phyloP scores from a whole-genome alignment of 768 basidiomycete genomes.

The Calocybe cyanea region DNA sequence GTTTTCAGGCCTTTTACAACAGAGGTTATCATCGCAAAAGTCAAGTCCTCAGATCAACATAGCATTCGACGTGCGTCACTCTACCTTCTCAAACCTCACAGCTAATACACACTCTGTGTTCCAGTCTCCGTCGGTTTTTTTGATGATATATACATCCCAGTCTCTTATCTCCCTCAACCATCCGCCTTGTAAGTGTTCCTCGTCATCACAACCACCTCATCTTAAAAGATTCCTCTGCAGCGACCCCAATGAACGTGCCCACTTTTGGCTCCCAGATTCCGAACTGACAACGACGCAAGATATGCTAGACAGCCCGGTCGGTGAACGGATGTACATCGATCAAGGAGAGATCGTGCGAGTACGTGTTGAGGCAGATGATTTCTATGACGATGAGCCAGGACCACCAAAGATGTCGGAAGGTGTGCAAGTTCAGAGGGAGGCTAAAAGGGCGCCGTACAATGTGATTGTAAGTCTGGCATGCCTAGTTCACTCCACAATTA shows the following conservation, averaged over 20 bases:
- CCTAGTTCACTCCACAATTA: not conserved
- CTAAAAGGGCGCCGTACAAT: slow-evolving; percentile 60
- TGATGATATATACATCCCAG: slow-evolving; percentile 87
- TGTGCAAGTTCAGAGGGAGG: slow-evolving; percentile 49
- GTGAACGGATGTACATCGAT: slow-evolving; percentile 79
- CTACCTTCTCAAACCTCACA: not conserved
- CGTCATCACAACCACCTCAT: not conserved
- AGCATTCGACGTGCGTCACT: slow-evolving; percentile 71
- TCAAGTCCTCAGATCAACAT: slow-evolving; percentile 81
- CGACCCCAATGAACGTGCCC: slow-evolving; percentile 77
- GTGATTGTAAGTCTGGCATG: slow-evolving; percentile 49
- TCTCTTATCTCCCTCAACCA: slow-evolving; percentile 75
- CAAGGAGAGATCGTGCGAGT: slow-evolving; percentile 71
- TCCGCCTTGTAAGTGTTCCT: slow-evolving; percentile 61
- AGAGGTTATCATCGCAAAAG: slow-evolving; percentile 87
- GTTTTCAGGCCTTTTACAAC: slow-evolving; percentile 89
- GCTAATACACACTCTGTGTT: slow-evolving; percentile 2
- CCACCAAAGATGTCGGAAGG: slow-evolving; percentile 75
- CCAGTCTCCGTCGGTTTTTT: slow-evolving; percentile 89
- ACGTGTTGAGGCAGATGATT: slow-evolving; percentile 78
- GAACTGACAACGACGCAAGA: slow-evolving; percentile 51
- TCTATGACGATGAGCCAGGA: slow-evolving; percentile 83
- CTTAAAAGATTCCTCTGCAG: slow-evolving; percentile 29
- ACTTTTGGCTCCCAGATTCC: slow-evolving; percentile 77
- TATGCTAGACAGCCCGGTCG: slow-evolving; percentile 62